Percentiles rank a stretch among this genome's conserved stretches.
These are phyloP conservation scores for Jackrogersella minutella DNA, from an alignment of 495 filamentous ascomycete species.

Conservation along the genomic window DNA sequence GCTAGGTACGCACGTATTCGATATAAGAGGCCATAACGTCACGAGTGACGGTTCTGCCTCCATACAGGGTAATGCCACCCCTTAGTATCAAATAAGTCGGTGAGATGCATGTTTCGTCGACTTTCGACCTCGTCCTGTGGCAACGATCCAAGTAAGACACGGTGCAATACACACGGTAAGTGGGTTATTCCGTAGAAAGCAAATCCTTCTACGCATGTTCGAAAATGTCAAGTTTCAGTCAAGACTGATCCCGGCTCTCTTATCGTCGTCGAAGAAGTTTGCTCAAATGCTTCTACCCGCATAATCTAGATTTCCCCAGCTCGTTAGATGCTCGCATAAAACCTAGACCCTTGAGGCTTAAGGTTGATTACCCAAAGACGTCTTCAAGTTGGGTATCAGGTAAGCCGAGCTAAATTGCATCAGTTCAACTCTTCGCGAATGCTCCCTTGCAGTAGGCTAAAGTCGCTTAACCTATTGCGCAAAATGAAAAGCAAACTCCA, in stretches of 20 bases:
- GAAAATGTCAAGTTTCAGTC: no score
- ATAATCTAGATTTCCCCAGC: slow-evolving; percentile 1
- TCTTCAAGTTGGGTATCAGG: background rate
- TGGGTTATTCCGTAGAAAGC: background rate
- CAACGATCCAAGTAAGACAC: background rate
- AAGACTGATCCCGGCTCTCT: no score
- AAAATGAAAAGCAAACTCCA: slow-evolving; percentile 6
- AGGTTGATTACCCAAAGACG: background rate
- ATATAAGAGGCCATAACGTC: background rate
- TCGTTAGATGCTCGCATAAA: background rate
- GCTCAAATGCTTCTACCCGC: background rate
- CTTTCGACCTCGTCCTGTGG: background rate
- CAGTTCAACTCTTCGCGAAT: background rate
- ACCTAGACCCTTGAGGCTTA: background rate
- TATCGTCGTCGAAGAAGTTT: background rate
- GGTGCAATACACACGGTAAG: background rate
- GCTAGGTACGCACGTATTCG: slow-evolving; percentile 11
- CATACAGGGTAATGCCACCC: background rate
- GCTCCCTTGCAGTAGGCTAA: slow-evolving; percentile 8
- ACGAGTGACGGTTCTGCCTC: no score
- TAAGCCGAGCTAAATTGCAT: background rate
- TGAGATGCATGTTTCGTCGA: background rate
- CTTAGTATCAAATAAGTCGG: background rate
- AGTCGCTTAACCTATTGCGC: background rate
- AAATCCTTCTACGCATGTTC: slow-evolving; percentile 1